phyloP scores from a whole-genome alignment of 2,329 filamentous ascomycete species.

The Corynespora cassiicola region DNA sequence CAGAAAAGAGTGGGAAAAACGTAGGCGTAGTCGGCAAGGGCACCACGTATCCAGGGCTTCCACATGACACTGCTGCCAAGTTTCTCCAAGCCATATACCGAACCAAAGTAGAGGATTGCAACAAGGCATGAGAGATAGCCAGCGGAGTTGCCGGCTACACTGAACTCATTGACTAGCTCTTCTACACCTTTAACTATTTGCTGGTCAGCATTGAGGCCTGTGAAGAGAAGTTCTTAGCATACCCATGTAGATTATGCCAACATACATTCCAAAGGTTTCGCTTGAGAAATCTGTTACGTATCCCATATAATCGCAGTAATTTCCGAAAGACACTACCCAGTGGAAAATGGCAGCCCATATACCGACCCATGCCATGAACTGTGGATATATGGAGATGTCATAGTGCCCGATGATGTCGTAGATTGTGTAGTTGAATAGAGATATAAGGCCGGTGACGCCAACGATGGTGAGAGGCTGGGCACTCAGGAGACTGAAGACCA shows the following conservation, averaged over 20 bases:
- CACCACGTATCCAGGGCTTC: slow-evolving; percentile 51
- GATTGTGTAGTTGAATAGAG: slow-evolving; percentile 65
- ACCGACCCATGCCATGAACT: slow-evolving; percentile 63
- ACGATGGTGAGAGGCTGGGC: slow-evolving; percentile 64
- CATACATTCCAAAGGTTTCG: slow-evolving; percentile 61
- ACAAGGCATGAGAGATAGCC: slow-evolving; percentile 59
- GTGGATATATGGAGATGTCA: slow-evolving; percentile 58
- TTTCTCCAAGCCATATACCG: slow-evolving; percentile 58
- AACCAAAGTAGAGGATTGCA: slow-evolving; percentile 59
- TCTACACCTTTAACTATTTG: slow-evolving; percentile 61
- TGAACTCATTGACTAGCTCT: slow-evolving; percentile 60
- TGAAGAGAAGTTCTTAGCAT: slow-evolving; percentile 18
- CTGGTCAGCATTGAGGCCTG: slow-evolving; percentile 5
- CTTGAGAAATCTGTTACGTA: slow-evolving; percentile 65
- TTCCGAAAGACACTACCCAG: slow-evolving; percentile 61
- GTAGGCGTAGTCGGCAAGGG: slow-evolving; percentile 61
- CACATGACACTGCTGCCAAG: slow-evolving; percentile 55
- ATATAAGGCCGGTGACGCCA: slow-evolving; percentile 60
- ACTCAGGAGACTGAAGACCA: slow-evolving; percentile 60
- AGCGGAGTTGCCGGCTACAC: slow-evolving; percentile 45
- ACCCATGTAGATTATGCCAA: slow-evolving; percentile 63
- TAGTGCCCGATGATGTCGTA: slow-evolving; percentile 62
- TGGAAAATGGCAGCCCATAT: slow-evolving; percentile 66
- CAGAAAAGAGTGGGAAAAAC: slow-evolving; percentile 58
- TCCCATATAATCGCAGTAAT: slow-evolving; percentile 64